These are phyloP conservation scores for Chalciporus piperatus DNA, from an alignment of 768 basidiomycete species.

Conservation along the genomic window DNA sequence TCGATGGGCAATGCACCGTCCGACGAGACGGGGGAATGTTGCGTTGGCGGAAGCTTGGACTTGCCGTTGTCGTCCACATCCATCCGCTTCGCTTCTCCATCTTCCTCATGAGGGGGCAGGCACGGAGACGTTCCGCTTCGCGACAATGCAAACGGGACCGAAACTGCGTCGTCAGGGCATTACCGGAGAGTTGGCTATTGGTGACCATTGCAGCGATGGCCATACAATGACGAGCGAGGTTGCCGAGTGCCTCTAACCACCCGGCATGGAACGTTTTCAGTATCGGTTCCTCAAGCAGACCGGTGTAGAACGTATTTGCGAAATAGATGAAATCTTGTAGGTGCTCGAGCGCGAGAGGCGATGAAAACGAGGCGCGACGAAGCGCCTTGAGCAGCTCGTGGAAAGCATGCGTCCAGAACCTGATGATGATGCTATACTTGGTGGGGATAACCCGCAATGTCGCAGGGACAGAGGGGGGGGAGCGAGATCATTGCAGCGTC, in stretches of 20 bases:
- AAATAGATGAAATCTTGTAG: constrained; percentile 94
- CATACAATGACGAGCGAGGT: constrained; percentile 93
- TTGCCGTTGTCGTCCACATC: constrained; percentile 56
- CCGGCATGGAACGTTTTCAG: constrained; percentile 68
- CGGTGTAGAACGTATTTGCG: constrained; percentile 91
- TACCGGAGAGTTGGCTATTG: constrained; percentile 41
- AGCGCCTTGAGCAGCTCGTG: constrained; percentile 88
- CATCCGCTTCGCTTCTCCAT: constrained; percentile 54
- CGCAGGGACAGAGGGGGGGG: constrained; percentile 81
- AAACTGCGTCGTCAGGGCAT: constrained; percentile 52
- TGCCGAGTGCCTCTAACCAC: constrained; percentile 97
- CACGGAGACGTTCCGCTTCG: constrained; percentile 39
- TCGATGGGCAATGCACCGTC: constrained; percentile 40
- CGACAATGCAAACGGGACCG: constrained; percentile 48
- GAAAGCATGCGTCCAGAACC: constrained; percentile 91
- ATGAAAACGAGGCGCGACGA: constrained; percentile 75
- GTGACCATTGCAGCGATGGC: constrained; percentile 86
- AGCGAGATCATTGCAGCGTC: too few relatives aligned
- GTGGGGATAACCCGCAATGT: constrained; percentile 86
- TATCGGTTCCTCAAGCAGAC: constrained; percentile 77
- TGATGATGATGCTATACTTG: constrained; percentile 93
- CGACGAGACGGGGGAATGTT: constrained; percentile 27
- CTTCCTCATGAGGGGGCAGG: constrained; percentile 29
- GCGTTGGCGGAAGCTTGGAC: constrained; percentile 17
- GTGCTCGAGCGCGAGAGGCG: constrained; percentile 73